Conservation (phyloP, 306 rosid genomes). For the Echinosophora koreensis region DNA sequence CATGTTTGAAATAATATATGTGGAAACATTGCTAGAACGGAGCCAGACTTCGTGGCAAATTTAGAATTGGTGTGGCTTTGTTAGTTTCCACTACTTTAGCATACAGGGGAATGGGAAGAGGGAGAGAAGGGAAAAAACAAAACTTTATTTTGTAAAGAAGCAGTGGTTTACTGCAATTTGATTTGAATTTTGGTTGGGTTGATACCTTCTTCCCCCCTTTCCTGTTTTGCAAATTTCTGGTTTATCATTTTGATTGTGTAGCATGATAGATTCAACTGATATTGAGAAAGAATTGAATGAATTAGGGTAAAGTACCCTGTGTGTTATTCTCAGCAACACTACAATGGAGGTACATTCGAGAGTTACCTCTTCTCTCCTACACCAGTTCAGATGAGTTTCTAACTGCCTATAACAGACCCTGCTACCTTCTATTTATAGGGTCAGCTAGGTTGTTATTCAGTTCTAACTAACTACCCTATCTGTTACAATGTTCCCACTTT, state of each 20-base stretch:
- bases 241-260: background rate
- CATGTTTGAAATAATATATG: constrained; percentile 15
- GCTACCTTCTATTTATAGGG: too few species aligned
- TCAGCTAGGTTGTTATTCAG: too few species aligned
- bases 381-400: too few species aligned
- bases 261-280: too few species aligned
- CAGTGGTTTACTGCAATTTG: background rate
- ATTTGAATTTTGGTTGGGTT: constrained; percentile 25
- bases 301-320: too few species aligned
- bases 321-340: too few species aligned
- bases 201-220: background rate
- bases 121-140: constrained; percentile 3
- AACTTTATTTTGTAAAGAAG: background rate
- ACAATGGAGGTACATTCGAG: too few species aligned
- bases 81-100: constrained; percentile 11
- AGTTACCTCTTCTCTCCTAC: too few species aligned
- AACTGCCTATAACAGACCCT: too few species aligned
- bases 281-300: too few species aligned
- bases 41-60: background rate
- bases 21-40: background rate
- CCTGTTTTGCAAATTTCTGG: background rate
- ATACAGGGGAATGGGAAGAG: constrained; percentile 20
- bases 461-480: too few species aligned
- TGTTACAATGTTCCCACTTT: too few species aligned
- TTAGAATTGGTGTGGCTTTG: constrained; percentile 7